These are phyloP conservation scores for Aspergillus baeticus DNA, from an alignment of 495 filamentous ascomycete species.

Conservation along the genomic window DNA sequence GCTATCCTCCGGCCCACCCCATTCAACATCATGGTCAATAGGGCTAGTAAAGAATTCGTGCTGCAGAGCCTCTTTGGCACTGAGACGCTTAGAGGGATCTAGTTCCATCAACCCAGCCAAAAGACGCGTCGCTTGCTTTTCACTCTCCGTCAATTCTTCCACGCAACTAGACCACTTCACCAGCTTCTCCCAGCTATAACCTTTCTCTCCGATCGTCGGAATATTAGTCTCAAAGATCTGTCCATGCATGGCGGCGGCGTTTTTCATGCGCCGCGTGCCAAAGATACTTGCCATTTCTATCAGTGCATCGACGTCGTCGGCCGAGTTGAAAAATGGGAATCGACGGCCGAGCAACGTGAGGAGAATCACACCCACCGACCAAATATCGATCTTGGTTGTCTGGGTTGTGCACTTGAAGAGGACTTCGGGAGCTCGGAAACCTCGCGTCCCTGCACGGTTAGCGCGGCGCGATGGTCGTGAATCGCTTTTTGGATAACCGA, in stretches of 20 bases:
- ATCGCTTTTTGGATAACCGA: constrained; percentile 82
- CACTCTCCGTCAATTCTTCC: constrained; percentile 46
- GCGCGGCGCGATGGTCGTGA: constrained; percentile 82
- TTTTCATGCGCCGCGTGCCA: constrained; percentile 77
- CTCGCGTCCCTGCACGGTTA: constrained; percentile 93
- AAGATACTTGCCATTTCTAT: constrained; percentile 97
- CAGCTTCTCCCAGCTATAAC: constrained; percentile 87
- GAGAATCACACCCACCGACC: constrained; percentile 93
- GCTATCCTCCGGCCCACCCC: constrained; percentile 44
- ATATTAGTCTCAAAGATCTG: constrained; percentile 87
- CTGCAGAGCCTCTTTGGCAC: constrained; percentile 55
- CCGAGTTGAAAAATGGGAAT: constrained; percentile 97
- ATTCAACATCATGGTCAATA: constrained; percentile 45
- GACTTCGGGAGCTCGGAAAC: constrained; percentile 94
- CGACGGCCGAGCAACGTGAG: constrained; percentile 84
- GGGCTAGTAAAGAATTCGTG: constrained; percentile 65
- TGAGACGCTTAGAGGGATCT: constrained; percentile 56
- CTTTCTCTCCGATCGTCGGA: constrained; percentile 80
- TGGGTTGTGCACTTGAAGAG: constrained; percentile 96
- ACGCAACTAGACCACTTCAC: constrained; percentile 81
- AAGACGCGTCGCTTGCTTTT: constrained; percentile 53
- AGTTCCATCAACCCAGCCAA: constrained; percentile 64
- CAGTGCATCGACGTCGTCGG: constrained; percentile 94
- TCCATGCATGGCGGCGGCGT: constrained; percentile 79
- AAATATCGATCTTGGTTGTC: constrained; percentile 95